These are phyloP conservation scores for Elaeis guineensis DNA, from an alignment of 176 grass and related monocot species.

Conservation along the genomic window DNA sequence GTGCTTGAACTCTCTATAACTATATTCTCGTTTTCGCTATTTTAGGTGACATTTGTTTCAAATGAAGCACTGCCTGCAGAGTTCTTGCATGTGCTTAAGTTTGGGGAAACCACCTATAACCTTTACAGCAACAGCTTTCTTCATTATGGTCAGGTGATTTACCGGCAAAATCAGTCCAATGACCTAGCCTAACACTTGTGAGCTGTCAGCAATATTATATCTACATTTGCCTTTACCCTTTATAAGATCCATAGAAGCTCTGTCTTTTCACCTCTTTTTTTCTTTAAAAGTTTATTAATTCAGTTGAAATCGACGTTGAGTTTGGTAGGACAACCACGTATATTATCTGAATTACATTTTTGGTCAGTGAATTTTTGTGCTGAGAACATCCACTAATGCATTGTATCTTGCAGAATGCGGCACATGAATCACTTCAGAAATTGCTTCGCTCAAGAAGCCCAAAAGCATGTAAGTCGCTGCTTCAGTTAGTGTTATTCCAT, in stretches of 20 bases:
- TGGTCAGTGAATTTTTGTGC: no score
- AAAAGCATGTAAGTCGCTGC: constrained; percentile 25
- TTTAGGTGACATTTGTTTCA: constrained; percentile 94
- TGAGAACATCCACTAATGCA: not conserved
- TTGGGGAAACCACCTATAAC: constrained; percentile 68
- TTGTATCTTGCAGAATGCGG: constrained; percentile 52
- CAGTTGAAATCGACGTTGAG: no score
- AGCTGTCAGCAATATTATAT: no score
- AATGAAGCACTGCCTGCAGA: constrained; percentile 60
- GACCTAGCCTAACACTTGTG: no score
- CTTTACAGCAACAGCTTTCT: constrained; percentile 93
- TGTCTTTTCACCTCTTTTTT: no score
- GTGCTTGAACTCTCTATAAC: not conserved
- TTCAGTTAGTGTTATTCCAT: constrained; percentile 1
- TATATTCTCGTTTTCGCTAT: constrained; percentile 27
- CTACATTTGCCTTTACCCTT: not conserved
- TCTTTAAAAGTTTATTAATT: no score
- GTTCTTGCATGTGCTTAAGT: constrained; percentile 52
- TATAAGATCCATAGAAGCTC: no score
- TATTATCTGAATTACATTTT: no score
- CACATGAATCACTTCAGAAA: constrained; percentile 49
- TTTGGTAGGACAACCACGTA: no score
- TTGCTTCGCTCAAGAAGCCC: constrained; percentile 52
- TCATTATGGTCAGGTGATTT: constrained; percentile 79
- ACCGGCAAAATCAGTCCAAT: no score